phyloP scores from a whole-genome alignment of 306 rosid genomes.

The Luffa acutangula region DNA sequence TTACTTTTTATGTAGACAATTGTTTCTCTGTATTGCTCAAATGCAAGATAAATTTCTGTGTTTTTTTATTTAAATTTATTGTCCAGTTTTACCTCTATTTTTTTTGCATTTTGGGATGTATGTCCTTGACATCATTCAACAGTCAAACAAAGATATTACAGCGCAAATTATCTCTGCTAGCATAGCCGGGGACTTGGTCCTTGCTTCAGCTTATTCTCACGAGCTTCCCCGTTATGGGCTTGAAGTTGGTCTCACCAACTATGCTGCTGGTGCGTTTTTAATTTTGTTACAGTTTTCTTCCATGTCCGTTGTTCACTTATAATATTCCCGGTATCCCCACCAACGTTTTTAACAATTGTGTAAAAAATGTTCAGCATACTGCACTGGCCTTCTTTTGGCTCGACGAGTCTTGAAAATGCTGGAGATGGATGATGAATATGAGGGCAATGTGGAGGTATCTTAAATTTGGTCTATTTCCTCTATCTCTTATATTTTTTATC shows the following conservation, averaged over 20 bases:
- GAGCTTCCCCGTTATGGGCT: constrained; percentile 74
- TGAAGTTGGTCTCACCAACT: constrained; percentile 78
- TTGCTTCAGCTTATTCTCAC: constrained; percentile 71
- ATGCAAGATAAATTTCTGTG: not conserved
- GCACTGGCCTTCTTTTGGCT: constrained; percentile 89
- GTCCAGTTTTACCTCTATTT: too few species aligned
- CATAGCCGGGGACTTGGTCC: constrained; percentile 75
- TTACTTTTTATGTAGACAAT: not conserved
- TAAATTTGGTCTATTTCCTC: too few species aligned
- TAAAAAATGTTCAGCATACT: constrained; percentile 41
- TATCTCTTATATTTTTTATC: too few species aligned
- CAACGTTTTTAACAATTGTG: not conserved
- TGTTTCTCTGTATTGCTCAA: not conserved
- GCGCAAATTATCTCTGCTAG: constrained; percentile 75
- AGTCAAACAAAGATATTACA: constrained; percentile 68
- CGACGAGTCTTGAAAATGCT: constrained; percentile 64
- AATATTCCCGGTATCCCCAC: too few species aligned
- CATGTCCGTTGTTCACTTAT: not conserved
- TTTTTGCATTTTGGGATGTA: not conserved
- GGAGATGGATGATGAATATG: constrained; percentile 71
- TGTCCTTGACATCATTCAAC: not conserved
- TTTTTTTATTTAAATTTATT: not conserved
- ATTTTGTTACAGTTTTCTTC: too few species aligned
- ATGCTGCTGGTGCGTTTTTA: constrained; percentile 63
- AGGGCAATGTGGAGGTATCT: constrained; percentile 84